Evolutionary conservation across 495 filamentous ascomycete genomes (phyloP).

Genomic region (Xylaria flabelliformis): DNA sequence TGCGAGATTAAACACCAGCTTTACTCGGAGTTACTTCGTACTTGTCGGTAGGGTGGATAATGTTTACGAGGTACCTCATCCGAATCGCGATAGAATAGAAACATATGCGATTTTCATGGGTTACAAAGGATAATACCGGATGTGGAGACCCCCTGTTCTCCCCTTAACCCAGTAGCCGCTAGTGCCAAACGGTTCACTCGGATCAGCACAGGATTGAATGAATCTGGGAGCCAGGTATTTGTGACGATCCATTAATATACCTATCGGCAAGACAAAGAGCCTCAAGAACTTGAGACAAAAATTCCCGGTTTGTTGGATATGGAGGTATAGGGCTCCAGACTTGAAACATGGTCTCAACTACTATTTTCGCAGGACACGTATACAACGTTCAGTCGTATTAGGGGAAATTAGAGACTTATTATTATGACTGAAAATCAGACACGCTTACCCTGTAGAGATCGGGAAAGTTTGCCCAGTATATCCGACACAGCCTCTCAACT

Average conservation of each 20-base stretch:
- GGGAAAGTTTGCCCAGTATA: background rate
- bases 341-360: background rate
- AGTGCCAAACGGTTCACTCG: too few relatives aligned
- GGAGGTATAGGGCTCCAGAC: background rate
- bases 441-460: background rate
- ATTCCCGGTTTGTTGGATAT: constrained; percentile 4
- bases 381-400: background rate
- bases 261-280: constrained; percentile 12
- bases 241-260: background rate
- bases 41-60: background rate
- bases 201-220: background rate
- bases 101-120: constrained; percentile 2
- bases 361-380: background rate
- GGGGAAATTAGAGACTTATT: background rate
- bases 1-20: background rate
- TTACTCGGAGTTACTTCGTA: too few relatives aligned
- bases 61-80: background rate
- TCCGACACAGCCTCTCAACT: background rate
- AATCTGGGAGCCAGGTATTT: background rate
- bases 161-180: constrained; percentile 21
- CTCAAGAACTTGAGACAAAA: background rate
- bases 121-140: constrained; percentile 6
- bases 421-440: background rate
- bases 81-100: background rate
- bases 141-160: constrained; percentile 18